Percentiles rank a stretch among this genome's conserved stretches.
phyloP scores from a whole-genome alignment of 1,284 basidiomycete genomes.

The Ustilago trichophora region DNA sequence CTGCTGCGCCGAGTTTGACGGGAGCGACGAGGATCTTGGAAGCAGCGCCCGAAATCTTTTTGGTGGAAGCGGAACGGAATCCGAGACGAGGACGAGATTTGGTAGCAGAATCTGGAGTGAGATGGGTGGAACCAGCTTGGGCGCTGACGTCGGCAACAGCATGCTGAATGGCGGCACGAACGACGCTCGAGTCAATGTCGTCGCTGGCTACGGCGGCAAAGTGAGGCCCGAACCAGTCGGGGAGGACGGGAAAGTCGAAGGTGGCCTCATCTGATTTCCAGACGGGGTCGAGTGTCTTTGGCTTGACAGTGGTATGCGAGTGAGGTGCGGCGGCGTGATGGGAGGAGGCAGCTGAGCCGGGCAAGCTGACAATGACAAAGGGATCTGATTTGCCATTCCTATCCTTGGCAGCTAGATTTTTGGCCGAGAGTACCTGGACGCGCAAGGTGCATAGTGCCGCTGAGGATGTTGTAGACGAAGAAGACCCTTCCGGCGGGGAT shows the following conservation, averaged over 20 bases:
- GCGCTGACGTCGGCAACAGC: not conserved
- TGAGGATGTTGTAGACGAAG: conserved; percentile 1
- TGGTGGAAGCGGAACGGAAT: conserved; percentile 35
- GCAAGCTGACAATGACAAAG: conserved; percentile 60
- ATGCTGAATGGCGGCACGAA: conserved; percentile 28
- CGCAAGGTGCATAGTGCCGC: conserved; percentile 46
- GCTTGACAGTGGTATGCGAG: conserved; percentile 81
- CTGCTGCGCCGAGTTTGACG: conserved; percentile 50
- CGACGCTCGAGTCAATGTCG: conserved; percentile 26
- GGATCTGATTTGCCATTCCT: conserved; percentile 68
- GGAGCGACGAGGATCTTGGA: conserved; percentile 53
- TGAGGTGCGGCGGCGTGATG: conserved; percentile 69
- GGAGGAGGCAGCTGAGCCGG: conserved; percentile 36
- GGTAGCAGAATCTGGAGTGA: conserved; percentile 1
- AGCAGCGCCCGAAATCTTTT: conserved; percentile 40
- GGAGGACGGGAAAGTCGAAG: conserved; percentile 45
- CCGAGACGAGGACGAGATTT: conserved; percentile 25
- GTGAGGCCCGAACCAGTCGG: conserved; percentile 68
- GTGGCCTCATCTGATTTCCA: conserved; percentile 69
- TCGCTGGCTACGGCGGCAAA: conserved; percentile 66
- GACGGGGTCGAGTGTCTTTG: conserved; percentile 79
- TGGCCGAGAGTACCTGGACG: conserved; percentile 67
- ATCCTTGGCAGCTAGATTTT: conserved; percentile 70
- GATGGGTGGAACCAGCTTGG: not conserved
- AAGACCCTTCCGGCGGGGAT: conserved; percentile 8